Evolutionary conservation across 2,329 filamentous ascomycete genomes (phyloP).

Genomic region (Fusarium tanahbumbuense): DNA sequence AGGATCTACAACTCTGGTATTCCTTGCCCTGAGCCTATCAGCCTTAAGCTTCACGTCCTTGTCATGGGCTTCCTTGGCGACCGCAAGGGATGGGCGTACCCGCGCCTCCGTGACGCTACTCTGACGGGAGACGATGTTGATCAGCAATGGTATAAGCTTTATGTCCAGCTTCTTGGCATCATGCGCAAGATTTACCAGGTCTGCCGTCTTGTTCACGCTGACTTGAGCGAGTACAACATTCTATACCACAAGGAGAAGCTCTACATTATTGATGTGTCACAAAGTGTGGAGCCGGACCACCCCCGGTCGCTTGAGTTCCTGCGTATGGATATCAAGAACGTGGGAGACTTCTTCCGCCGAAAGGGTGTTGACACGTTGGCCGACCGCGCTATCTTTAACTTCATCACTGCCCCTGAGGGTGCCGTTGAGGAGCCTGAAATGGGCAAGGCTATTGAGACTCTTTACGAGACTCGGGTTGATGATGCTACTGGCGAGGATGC

Average conservation of each 20-base stretch:
- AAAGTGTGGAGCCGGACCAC: constrained; percentile 97
- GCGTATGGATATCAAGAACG: constrained; percentile 98
- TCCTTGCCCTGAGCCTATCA: constrained; percentile 88
- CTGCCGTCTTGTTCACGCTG: constrained; percentile 92
- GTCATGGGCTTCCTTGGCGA: constrained; percentile 95
- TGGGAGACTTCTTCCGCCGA: constrained; percentile 89
- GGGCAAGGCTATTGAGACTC: constrained; percentile 69
- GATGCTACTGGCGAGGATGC: constrained; percentile 63
- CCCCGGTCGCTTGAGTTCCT: constrained; percentile 92
- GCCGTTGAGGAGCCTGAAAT: constrained; percentile 71
- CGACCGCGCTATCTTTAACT: constrained; percentile 85
- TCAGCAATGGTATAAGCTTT: constrained; percentile 80
- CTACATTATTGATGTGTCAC: constrained; percentile 97
- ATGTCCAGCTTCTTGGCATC: constrained; percentile 84
- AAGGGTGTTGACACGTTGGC: constrained; percentile 84
- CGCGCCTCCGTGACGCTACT: constrained; percentile 86
- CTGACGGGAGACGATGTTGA: constrained; percentile 76
- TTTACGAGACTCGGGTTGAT: constrained; percentile 69
- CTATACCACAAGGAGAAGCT: constrained; percentile 85
- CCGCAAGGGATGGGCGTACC: constrained; percentile 86
- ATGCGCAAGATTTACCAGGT: constrained; percentile 95
- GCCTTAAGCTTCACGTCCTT: constrained; percentile 91
- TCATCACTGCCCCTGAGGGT: constrained; percentile 75
- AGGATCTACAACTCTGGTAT: constrained; percentile 87
- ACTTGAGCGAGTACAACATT: constrained; percentile 98